These are phyloP conservation scores for Paramecium pentaurelia DNA, from an alignment of 73 alveolate genomes.

Conservation along the genomic window DNA sequence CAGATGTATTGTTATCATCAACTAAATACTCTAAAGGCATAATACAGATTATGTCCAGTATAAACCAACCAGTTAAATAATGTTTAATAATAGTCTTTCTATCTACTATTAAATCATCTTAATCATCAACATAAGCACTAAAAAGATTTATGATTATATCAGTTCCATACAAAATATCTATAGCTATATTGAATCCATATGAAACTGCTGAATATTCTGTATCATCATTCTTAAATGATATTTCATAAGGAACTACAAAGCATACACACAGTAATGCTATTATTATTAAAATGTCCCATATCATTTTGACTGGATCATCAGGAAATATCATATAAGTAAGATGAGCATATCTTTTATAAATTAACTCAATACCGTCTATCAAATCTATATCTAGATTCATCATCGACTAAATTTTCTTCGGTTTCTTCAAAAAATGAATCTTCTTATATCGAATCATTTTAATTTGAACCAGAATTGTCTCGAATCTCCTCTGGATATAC, in stretches of 20 bases:
- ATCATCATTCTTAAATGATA: slow-evolving; percentile 22
- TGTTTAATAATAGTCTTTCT: slow-evolving; percentile 35
- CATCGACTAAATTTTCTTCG: neutral
- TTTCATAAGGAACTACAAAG: neutral
- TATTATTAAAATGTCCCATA: slow-evolving; percentile 1
- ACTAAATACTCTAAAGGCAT: slow-evolving; percentile 66
- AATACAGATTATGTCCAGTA: slow-evolving; percentile 68
- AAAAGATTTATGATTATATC: slow-evolving; percentile 71
- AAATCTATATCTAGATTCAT: neutral
- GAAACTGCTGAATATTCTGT: neutral
- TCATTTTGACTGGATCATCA: neutral
- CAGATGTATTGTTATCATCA: neutral
- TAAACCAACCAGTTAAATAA: slow-evolving; percentile 73
- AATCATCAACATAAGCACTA: slow-evolving; percentile 75
- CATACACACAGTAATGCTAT: neutral
- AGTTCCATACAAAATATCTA: slow-evolving; percentile 64
- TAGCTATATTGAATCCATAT: neutral
- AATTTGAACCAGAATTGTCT: neutral
- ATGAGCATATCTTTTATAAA: neutral
- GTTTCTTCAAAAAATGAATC: slow-evolving; percentile 17
- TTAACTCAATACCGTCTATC: slow-evolving; percentile 1
- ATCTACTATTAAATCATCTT: slow-evolving; percentile 68
- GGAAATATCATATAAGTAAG: slow-evolving; percentile 2
- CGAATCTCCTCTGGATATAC: neutral
- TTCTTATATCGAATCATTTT: neutral